Evolutionary conservation across 179 eudicot species (phyloP), one percentile per base, ranked within the genome.

Genomic region (Patellifolia procumbens): DNA sequence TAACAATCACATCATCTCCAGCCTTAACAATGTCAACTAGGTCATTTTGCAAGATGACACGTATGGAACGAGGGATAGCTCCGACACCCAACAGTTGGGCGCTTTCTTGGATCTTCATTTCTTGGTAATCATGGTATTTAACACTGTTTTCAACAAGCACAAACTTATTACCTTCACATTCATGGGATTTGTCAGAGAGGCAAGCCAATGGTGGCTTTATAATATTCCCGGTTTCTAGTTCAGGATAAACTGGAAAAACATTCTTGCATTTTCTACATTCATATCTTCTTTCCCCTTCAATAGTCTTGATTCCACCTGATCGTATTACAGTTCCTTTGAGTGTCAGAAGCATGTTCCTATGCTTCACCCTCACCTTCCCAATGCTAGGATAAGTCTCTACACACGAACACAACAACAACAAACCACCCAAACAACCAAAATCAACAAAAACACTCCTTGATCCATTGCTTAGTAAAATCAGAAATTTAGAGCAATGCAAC

Each of bases 1-100:
- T 88, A 68, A 91, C 88, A 76, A 91, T 84, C 63, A 93, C 91
- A 83, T 93, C 97, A 89, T 93, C 95, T 80, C 99, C 99, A 52
- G 99, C 99, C 81, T 91, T 95, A 82, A 95, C 97, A 53, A 79
- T 85, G 86, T 95, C 99, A 74, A 93, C 98, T 24, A 95, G 92
- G 84, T 95, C 99, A 83, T 93, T 94, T 80, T 83, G 89, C 83
- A 95, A 74, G 79, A 95, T 91, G 49, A 95, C 87, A 79, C 89
- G 91, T 75, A 95, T 87, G 26, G 99, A 95, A 81, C 99, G 99
- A 74, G 98, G 99, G 82, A 93, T 90, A 48, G 90, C 88, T 67
- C 99, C 99, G 77, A 95, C 97, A 76, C 92, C 96, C 45, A 95
- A 83, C 34, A 93, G 87, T 74, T 95, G 99, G 3, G 97, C 88